phyloP scores from a whole-genome alignment of 805 yeast species.

The Ogataea degrootiae region DNA sequence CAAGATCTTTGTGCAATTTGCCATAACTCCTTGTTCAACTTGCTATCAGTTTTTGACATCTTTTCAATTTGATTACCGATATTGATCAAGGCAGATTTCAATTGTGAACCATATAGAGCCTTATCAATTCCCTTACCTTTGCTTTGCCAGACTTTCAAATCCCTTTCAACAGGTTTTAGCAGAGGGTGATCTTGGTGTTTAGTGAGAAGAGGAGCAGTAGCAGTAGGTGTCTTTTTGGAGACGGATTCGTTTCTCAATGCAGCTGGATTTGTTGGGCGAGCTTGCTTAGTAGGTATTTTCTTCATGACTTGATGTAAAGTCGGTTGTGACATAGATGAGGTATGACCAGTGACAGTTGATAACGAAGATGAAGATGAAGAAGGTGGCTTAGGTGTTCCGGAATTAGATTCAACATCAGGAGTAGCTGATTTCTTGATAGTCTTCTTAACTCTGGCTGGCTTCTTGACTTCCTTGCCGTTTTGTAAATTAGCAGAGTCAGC shows the following conservation, averaged over 20 bases:
- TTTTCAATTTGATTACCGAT: slow-evolving; percentile 29
- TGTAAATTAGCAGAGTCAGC: slow-evolving; percentile 1
- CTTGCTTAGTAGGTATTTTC: slow-evolving; percentile 11
- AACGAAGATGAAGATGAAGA: slow-evolving; percentile 6
- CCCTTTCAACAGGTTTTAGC: slow-evolving; percentile 24
- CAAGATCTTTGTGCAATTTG: slow-evolving; percentile 28
- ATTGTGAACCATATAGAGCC: slow-evolving; percentile 26
- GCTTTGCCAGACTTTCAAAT: slow-evolving; percentile 27
- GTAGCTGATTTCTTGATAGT: slow-evolving; percentile 20
- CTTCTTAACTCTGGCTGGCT: slow-evolving; percentile 20
- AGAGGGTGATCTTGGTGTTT: slow-evolving; percentile 15
- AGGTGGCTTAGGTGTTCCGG: slow-evolving; percentile 8
- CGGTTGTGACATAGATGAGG: slow-evolving; percentile 9
- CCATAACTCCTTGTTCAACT: slow-evolving; percentile 27
- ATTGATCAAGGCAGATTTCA: slow-evolving; percentile 25
- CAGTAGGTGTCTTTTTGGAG: slow-evolving; percentile 6
- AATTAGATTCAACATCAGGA: slow-evolving; percentile 19
- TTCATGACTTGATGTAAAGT: slow-evolving; percentile 19
- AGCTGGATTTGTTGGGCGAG: background rate
- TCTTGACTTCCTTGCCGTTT: slow-evolving; percentile 12
- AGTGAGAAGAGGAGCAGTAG: slow-evolving; percentile 8
- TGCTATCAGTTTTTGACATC: slow-evolving; percentile 15
- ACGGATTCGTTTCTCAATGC: background rate
- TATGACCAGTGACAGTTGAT: slow-evolving; percentile 5
- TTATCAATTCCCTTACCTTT: slow-evolving; percentile 31